Evolutionary conservation across 2,329 filamentous ascomycete genomes (phyloP).

Genomic region (Fusarium chaquense): DNA sequence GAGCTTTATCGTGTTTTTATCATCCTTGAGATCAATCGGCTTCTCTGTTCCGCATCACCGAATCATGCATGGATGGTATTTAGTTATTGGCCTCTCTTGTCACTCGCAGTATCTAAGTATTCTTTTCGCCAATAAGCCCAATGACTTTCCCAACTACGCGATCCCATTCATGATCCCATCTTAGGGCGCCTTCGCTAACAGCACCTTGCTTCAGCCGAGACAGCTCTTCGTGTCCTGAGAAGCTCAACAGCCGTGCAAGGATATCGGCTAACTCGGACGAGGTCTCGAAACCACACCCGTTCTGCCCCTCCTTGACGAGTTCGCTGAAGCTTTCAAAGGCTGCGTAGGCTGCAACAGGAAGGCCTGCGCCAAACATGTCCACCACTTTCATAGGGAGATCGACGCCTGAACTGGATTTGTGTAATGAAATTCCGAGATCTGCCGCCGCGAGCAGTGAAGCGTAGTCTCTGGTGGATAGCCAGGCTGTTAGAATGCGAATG

Average conservation of each 20-base stretch:
- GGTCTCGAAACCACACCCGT: conserved; percentile 86
- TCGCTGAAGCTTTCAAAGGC: conserved; percentile 90
- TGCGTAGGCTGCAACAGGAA: conserved; percentile 90
- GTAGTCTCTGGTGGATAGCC: conserved; percentile 87
- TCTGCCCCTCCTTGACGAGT: conserved; percentile 86
- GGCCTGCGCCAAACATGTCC: conserved; percentile 96
- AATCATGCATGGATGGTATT: background rate
- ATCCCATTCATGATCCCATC: conserved; percentile 97
- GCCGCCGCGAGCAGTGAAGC: conserved; percentile 85
- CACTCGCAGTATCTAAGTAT: conserved; percentile 17
- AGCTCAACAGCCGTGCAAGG: conserved; percentile 72
- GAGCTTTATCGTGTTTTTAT: conserved; percentile 34
- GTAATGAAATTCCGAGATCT: conserved; percentile 89
- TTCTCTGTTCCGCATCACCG: background rate
- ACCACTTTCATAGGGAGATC: conserved; percentile 99
- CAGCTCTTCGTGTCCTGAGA: conserved; percentile 65
- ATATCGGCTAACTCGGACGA: conserved; percentile 73
- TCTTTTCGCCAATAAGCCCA: conserved; percentile 54
- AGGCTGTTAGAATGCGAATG: conserved; percentile 82
- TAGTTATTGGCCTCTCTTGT: background rate
- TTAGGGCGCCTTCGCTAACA: conserved; percentile 75
- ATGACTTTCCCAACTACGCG: conserved; percentile 80
- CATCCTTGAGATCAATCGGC: conserved; percentile 18
- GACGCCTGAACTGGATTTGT: conserved; percentile 93
- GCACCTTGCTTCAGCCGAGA: conserved; percentile 75